phyloP scores from a whole-genome alignment of 2,329 filamentous ascomycete species.

The Pseudopyricularia cyperi region DNA sequence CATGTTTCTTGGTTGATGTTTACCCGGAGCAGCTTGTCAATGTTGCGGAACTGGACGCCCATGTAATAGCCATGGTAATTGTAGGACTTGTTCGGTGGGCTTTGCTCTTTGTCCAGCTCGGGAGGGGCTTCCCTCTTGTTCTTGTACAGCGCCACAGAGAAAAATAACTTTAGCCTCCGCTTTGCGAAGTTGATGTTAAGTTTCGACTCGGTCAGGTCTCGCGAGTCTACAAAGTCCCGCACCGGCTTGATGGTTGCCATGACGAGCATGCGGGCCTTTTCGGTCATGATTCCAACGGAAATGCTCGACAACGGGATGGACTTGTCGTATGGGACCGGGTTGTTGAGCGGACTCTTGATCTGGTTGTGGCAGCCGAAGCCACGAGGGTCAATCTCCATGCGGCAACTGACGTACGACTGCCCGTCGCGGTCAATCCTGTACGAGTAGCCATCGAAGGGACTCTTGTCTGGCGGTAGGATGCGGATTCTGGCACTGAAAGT shows the following conservation, averaged over 20 bases:
- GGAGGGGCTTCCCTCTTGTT: slow-evolving; percentile 5
- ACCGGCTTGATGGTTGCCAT: slow-evolving; percentile 31
- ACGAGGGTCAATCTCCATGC: slow-evolving; percentile 3
- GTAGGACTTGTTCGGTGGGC: slow-evolving; percentile 1
- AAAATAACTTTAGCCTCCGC: slow-evolving; percentile 17
- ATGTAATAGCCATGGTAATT: slow-evolving; percentile 22
- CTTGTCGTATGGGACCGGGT: slow-evolving; percentile 17
- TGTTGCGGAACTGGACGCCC: slow-evolving; percentile 28
- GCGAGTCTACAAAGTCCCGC: slow-evolving; percentile 10
- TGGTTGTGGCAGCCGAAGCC: slow-evolving; percentile 4
- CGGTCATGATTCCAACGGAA: slow-evolving; percentile 48
- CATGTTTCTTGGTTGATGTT: slow-evolving; percentile 17
- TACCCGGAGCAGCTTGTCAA: slow-evolving; percentile 29
- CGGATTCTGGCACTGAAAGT: slow-evolving; percentile 29
- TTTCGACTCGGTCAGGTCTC: too few species aligned
- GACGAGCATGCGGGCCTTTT: slow-evolving; percentile 41
- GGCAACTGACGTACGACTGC: neutral
- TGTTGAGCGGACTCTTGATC: slow-evolving; percentile 6
- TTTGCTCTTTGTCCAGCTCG: slow-evolving; percentile 8
- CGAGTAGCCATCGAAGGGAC: slow-evolving; percentile 32
- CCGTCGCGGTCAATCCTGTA: slow-evolving; percentile 6
- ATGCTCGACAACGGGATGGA: slow-evolving; percentile 31
- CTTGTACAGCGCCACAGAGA: slow-evolving; percentile 10
- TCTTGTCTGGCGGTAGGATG: slow-evolving; percentile 43
- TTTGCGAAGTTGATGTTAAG: slow-evolving; percentile 24